These are phyloP conservation scores for Solanum boliviense DNA, from an alignment of 257 asterid genomes.

Conservation along the genomic window DNA sequence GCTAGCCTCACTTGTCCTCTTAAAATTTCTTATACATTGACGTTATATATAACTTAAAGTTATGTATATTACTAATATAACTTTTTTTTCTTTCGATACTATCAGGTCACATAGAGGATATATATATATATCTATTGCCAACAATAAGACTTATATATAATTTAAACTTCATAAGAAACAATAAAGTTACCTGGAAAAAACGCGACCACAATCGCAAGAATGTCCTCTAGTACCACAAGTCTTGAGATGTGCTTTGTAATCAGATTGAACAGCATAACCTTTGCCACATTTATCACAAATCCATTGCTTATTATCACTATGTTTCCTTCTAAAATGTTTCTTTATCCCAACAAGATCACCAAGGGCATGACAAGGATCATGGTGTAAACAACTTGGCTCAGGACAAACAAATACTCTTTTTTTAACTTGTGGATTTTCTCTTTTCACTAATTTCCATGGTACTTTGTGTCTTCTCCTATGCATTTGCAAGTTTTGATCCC, in stretches of 20 bases:
- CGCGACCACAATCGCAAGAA: slow-evolving; percentile 67
- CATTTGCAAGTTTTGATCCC: slow-evolving; percentile 21
- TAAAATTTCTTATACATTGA: neutral
- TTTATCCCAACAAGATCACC: slow-evolving; percentile 75
- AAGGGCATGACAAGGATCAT: slow-evolving; percentile 61
- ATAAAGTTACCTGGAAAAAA: slow-evolving; percentile 27
- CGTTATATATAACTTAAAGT: neutral
- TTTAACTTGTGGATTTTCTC: slow-evolving; percentile 32
- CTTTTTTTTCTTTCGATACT: neutral
- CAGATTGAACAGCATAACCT: slow-evolving; percentile 69
- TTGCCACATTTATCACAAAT: slow-evolving; percentile 60
- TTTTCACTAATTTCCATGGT: slow-evolving; percentile 22
- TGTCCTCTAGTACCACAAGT: slow-evolving; percentile 76
- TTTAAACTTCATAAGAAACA: neutral
- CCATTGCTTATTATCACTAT: slow-evolving; percentile 62
- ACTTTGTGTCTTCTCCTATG: slow-evolving; percentile 17
- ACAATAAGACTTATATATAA: neutral
- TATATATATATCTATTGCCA: neutral
- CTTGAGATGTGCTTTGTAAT: slow-evolving; percentile 62
- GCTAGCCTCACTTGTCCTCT: neutral
- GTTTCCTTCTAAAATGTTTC: slow-evolving; percentile 63
- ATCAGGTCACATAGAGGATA: neutral
- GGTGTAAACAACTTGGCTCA: slow-evolving; percentile 65
- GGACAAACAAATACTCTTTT: slow-evolving; percentile 72
- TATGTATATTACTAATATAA: neutral